Conservation (phyloP, 2,329 filamentous ascomycete genomes). For the Aspergillus sp. region DNA sequence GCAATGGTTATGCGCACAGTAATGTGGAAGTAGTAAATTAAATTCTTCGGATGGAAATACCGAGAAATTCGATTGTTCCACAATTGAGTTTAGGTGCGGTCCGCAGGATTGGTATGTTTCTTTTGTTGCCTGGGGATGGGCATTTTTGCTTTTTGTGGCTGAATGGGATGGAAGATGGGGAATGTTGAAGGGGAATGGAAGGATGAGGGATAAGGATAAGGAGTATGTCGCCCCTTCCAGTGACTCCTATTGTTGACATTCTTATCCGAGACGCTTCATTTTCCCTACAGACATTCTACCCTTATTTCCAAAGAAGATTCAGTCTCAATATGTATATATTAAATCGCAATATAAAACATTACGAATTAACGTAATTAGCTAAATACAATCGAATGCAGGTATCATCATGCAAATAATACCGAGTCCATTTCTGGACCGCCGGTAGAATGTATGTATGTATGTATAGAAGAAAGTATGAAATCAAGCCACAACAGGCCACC, state of each 20-base stretch:
- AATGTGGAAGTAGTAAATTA: no score
- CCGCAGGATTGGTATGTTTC: no score
- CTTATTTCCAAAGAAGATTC: neutral
- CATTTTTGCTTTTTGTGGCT: no score
- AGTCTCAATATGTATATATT: neutral
- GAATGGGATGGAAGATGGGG: neutral
- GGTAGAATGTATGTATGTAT: neutral
- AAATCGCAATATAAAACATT: neutral
- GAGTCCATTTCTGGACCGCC: no score
- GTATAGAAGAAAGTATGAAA: neutral
- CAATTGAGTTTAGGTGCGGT: no score
- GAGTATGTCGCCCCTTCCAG: no score
- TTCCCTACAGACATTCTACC: neutral
- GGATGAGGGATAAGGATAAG: no score
- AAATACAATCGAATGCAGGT: neutral
- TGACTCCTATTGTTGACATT: neutral
- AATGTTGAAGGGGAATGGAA: neutral
- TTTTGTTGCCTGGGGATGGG: no score
- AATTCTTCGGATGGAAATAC: no score
- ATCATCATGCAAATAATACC: no score
- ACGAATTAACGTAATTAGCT: conserved; percentile 1
- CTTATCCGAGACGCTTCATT: neutral
- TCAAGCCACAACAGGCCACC: conserved; percentile 45
- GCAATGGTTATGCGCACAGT: no score
- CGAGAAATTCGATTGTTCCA: no score